Base-by-base conservation (phyloP, 345 rosid species). In the Limnanthes douglasii region DNA sequence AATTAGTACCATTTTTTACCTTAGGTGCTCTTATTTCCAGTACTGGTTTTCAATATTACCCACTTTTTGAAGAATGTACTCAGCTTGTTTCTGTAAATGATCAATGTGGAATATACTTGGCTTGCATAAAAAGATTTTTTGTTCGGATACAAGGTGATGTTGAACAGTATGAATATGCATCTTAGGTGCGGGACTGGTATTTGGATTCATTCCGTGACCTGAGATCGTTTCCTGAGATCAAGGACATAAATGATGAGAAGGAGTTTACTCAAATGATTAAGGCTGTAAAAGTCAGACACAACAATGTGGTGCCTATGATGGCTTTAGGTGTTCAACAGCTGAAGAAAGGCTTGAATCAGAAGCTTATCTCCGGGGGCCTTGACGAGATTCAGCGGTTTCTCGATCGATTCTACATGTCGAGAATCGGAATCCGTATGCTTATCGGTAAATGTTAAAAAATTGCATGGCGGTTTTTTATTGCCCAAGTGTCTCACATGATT, bases 121-220 rank as follows among this genome's bases (percentile, higher is more conserved):
- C n/a, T n/a, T n/a, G n/a, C n/a, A n/a, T n/a, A n/a, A n/a, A n/a
- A n/a, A n/a, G n/a, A n/a, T n/a, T n/a, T n/a, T n/a, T n/a, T n/a
- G n/a, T n/a, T n/a, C n/a, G n/a, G n/a, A n/a, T n/a, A n/a, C n/a
- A n/a, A n/a, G n/a, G n/a, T n/a, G n/a, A n/a, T n/a, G n/a, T n/a
- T n/a, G n/a, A n/a, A n/a, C n/a, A n/a, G n/a, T n/a, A n/a, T n/a
- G n/a, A n/a, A n/a, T n/a, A n/a, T n/a, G n/a, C n/a, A n/a, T n/a
- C n/a, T n/a, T n/a, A 92, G 99, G 99, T 92, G 36, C 71, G 99
- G 34, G 96, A 92, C 50, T 92, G 99, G 99, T 92, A 92, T 60
- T 35, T 92, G 72, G 96, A 92, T 45, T 92, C 99, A 12, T 90
- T 80, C 53, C 81, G 96, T 13, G 96, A 90, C 31, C 23, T 90